Conservation (phyloP, 768 basidiomycete species). For the Termitomyces eurrhizus region DNA sequence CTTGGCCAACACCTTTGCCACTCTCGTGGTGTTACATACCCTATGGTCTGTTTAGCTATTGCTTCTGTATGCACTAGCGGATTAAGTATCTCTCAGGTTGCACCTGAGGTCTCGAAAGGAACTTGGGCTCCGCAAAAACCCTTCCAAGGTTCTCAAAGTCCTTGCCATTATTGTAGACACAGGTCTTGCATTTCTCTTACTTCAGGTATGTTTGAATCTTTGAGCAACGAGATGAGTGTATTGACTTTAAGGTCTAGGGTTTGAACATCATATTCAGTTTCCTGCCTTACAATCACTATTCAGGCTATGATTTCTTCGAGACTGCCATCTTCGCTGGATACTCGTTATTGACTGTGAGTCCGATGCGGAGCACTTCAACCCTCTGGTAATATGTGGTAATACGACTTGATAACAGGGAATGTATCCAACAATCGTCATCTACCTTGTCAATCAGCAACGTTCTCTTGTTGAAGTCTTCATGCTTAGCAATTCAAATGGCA, state of each 20-base stretch:
- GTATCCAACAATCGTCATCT: background rate
- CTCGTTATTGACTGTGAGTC: background rate
- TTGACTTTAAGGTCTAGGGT: background rate
- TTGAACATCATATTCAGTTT: background rate
- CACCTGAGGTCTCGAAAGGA: background rate
- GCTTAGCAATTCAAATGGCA: background rate
- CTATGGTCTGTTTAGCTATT: background rate
- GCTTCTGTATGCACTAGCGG: background rate
- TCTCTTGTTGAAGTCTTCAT: background rate
- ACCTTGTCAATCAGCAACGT: background rate
- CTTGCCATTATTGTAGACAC: background rate
- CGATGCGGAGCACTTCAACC: background rate
- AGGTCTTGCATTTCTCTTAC: background rate
- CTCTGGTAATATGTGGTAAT: background rate
- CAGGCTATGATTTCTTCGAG: background rate
- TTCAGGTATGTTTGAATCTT: background rate
- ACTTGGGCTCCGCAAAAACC: background rate
- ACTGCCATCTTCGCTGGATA: background rate
- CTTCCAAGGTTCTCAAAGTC: background rate
- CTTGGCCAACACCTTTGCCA: background rate
- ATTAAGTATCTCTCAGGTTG: background rate
- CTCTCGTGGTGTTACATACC: background rate
- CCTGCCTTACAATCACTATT: background rate
- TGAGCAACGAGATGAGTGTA: background rate
- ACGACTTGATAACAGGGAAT: background rate